A percentile compares a stretch with the other conserved stretches of the same genome.
Evolutionary conservation across 306 rosid genomes (phyloP).

Genomic region (Cicer arietinum): DNA sequence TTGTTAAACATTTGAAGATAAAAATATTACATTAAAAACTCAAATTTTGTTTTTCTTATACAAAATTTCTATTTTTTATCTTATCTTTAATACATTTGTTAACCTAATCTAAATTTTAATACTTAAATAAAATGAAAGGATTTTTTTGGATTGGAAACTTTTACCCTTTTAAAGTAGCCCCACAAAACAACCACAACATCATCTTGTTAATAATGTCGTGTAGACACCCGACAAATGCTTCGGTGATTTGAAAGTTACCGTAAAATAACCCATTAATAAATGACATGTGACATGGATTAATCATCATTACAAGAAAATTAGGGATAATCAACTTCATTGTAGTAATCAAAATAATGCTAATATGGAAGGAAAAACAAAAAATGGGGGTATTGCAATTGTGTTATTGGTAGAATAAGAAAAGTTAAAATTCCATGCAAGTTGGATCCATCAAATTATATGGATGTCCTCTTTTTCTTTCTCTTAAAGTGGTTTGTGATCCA

Average conservation of each 20-base stretch:
- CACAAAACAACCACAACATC: not conserved
- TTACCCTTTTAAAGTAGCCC: not conserved
- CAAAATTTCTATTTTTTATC: no score
- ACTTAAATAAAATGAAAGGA: not conserved
- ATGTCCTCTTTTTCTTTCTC: slow-evolving; percentile 56
- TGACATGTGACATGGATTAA: not conserved
- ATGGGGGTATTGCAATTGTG: not conserved
- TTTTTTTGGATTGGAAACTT: not conserved
- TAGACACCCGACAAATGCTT: slow-evolving; percentile 14
- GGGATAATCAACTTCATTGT: not conserved
- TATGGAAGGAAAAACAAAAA: not conserved
- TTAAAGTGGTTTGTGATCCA: slow-evolving; percentile 79
- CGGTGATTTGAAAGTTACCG: not conserved
- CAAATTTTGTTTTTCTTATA: no score
- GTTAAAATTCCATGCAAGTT: slow-evolving; percentile 18
- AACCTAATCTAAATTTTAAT: not conserved
- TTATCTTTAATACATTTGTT: no score
- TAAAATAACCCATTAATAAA: not conserved
- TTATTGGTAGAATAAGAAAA: not conserved
- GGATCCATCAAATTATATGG: slow-evolving; percentile 39
- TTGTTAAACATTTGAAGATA: no score
- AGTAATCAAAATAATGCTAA: not conserved
- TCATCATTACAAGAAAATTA: not conserved
- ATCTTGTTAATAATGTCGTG: slow-evolving; percentile 5
- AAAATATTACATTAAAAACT: no score